Evolutionary conservation across 352 stramenopile species (phyloP).

Genomic region (Aphanomyces astaci): DNA sequence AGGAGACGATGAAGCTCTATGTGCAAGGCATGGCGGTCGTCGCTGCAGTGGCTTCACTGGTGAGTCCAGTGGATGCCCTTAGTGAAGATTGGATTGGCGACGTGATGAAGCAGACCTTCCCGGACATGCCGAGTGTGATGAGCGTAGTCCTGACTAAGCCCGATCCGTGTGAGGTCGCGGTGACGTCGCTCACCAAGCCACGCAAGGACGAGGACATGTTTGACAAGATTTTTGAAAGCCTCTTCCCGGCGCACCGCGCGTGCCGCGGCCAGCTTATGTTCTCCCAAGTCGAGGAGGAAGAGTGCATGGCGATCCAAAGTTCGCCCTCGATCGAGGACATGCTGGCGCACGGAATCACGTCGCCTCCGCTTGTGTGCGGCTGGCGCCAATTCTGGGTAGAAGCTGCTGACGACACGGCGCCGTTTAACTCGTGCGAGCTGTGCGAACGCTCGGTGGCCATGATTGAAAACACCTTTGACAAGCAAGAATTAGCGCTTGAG

Average conservation of each 20-base stretch:
- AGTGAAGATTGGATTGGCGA: conserved; percentile 12
- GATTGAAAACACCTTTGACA: conserved; percentile 21
- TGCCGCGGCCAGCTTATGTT: conserved; percentile 14
- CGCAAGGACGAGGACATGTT: neutral
- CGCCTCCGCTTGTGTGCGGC: conserved; percentile 11
- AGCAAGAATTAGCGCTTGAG: conserved; percentile 17
- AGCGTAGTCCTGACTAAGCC: neutral
- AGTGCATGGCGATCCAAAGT: conserved; percentile 18
- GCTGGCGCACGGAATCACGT: conserved; percentile 1
- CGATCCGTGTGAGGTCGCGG: conserved; percentile 4
- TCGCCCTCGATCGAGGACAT: conserved; percentile 18
- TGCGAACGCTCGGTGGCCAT: conserved; percentile 15
- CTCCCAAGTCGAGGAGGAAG: conserved; percentile 10
- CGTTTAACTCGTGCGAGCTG: conserved; percentile 18
- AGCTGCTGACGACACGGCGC: neutral
- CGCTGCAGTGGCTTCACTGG: neutral
- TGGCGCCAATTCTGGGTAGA: conserved; percentile 21
- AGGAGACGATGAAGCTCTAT: neutral
- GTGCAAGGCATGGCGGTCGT: neutral
- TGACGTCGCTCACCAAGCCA: neutral
- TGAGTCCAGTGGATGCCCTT: neutral
- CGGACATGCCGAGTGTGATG: conserved; percentile 6
- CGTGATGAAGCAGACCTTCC: conserved; percentile 6
- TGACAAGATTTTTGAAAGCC: conserved; percentile 3
- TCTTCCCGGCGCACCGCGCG: neutral